Base-by-base conservation (phyloP, 2,329 filamentous ascomycete species). In the Fusarium sp. region DNA sequence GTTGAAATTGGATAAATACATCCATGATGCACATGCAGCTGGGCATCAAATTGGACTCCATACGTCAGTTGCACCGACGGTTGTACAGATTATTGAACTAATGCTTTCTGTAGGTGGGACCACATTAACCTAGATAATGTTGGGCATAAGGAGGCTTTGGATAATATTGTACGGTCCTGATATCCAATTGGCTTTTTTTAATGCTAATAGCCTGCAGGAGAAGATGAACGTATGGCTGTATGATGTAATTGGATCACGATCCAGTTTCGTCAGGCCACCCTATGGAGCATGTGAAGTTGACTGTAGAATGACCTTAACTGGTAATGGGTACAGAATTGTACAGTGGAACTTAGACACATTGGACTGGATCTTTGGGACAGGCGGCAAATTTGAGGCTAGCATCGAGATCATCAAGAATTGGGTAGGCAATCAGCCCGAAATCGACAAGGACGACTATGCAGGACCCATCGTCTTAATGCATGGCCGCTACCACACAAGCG, bases 61-160 rank as follows among this genome's bases (percentile, higher is more conserved):
- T 12, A 52, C 49, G 49, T 52, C 4, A 36, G 49, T 52, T 13
- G 17, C 15, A 12, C 14, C 2, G n/a, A 3, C 0, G 2, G 7
- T 2, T 17, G 2, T 4, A 4, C 4, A n/a, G 10, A 6, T 7
- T 9, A 3, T n/a, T 9, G 0, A 3, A 6, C 20, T 47, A 29
- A 47, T 20, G 20, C 27, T 27, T 27, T 8, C 3, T 0, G 10
- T 6, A 49, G 46, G 5, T 49, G 46, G 46, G 46, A 49, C 11
- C 46, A 49, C 22, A 49, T 49, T 2, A 33, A 49, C n/a, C 29
- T 49, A 13, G 46, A 49, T 49, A 3, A 13, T 9, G 46, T 11
- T 18, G n/a, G 46, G 5, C 46, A 33, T 5, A 4, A 33, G 4
- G 12, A 14, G n/a, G 29, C 46, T 3, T 4, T 49, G n/a, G 46